phyloP scores from a whole-genome alignment of 1,284 basidiomycete genomes.

The Pseudozyma tsukubaensis region DNA sequence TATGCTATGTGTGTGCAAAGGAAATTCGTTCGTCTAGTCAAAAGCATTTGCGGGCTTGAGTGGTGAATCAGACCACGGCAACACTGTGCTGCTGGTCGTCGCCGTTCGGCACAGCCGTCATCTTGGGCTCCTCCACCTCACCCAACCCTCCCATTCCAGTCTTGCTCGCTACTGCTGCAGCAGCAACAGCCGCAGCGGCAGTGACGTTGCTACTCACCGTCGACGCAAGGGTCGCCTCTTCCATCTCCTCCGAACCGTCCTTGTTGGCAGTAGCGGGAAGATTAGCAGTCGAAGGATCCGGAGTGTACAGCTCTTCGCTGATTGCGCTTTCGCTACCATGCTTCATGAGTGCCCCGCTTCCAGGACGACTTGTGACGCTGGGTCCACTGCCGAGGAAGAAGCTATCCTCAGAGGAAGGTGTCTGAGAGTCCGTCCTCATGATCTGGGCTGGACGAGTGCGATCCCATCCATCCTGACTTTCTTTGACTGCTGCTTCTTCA shows the following conservation, averaged over 20 bases:
- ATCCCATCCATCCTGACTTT: conserved; percentile 20
- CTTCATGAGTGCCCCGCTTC: conserved; percentile 39
- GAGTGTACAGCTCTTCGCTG: conserved; percentile 48
- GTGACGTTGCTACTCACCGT: conserved; percentile 9
- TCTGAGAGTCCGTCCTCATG: conserved; percentile 35
- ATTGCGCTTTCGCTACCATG: conserved; percentile 49
- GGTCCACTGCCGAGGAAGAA: conserved; percentile 36
- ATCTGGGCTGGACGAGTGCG: conserved; percentile 17
- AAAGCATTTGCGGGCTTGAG: neutral
- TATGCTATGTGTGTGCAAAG: neutral
- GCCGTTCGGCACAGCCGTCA: conserved; percentile 12
- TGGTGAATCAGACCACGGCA: neutral
- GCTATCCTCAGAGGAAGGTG: conserved; percentile 45
- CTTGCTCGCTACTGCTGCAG: conserved; percentile 2
- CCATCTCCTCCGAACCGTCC: conserved; percentile 7
- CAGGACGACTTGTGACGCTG: conserved; percentile 31
- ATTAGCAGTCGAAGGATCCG: conserved; percentile 33
- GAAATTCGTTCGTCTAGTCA: too few relatives aligned
- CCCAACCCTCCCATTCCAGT: neutral
- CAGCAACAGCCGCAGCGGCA: conserved; percentile 5
- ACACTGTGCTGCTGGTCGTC: neutral
- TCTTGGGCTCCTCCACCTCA: conserved; percentile 2
- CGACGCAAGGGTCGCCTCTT: conserved; percentile 10
- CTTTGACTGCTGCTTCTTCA: conserved; percentile 3
- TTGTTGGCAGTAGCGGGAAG: conserved; percentile 17